Base-by-base conservation (phyloP, 1,139 yeast species). In the Oligophagozyma castellii region DNA sequence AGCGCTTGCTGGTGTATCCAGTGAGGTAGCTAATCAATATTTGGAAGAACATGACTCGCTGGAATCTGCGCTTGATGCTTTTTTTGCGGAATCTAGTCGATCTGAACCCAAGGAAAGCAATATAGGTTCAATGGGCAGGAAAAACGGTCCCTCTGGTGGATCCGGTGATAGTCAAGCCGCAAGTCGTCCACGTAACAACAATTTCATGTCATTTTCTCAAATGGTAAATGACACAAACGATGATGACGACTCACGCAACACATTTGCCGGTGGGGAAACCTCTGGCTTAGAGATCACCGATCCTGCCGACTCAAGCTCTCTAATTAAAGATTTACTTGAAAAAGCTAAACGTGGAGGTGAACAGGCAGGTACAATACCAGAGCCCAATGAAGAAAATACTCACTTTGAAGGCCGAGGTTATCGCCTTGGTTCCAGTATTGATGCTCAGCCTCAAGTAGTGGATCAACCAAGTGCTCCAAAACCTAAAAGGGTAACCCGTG, bases 261-360 rank as follows among this genome's bases (percentile, higher is more conserved):
- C 83, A 40, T 71, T 80, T 53, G 93, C 89, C 44, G 89, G 96
- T 3, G 98, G 95, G 32, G 95, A 86, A 51, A 86, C 86, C 46
- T 81, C 95, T 2, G 96, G 79, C 1, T 62, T 89, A 40, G 93
- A 89, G 41, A 95, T 89, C 8, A 93, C 92, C 49, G 86, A 86
- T 49, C 96, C 96, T 6, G 71, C 74, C 44, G 67, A 72, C 37
- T 51, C 58, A n/a, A 56, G 62, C 11, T 48, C 60, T 19, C 44
- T 75, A 25, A 73, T 75, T 15, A 66, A 65, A 36, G 74, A 73
- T 34, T 58, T 77, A 29, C 48, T 76, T 33, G 63, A 66, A 37
- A 72, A 72, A 43, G 86, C 86, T 1, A 59, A 63, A 45, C 53
- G 56, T 24, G 61, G 60, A 19, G 69, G 54, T 8, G 47, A 46